phyloP scores from a whole-genome alignment of 257 asterid species.

The Phtheirospermum japonicum region DNA sequence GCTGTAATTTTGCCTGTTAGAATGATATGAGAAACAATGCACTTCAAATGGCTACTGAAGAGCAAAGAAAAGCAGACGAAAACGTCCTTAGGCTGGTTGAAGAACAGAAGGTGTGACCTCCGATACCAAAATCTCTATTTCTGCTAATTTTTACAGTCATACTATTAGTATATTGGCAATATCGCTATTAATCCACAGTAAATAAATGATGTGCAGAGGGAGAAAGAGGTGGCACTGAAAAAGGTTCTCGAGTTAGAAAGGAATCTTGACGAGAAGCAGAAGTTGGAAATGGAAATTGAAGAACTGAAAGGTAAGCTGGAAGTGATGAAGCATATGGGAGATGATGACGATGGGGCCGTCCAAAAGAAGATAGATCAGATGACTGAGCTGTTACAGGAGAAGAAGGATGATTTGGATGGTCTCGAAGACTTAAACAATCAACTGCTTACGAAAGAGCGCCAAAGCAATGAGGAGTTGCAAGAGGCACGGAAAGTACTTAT shows the following conservation, averaged over 20 bases:
- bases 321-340: slow-evolving; percentile 49
- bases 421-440: slow-evolving; percentile 29
- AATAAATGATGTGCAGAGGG: slow-evolving; percentile 44
- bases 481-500: slow-evolving; percentile 52
- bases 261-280: slow-evolving; percentile 43
- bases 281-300: slow-evolving; percentile 45
- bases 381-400: slow-evolving; percentile 36
- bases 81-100: slow-evolving; percentile 64
- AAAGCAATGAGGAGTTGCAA: slow-evolving; percentile 47
- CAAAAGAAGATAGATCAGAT: slow-evolving; percentile 37
- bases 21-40: slow-evolving; percentile 54
- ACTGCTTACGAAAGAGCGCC: slow-evolving; percentile 43
- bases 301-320: slow-evolving; percentile 46
- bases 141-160: background rate
- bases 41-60: slow-evolving; percentile 66
- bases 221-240: slow-evolving; percentile 54
- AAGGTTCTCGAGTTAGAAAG: slow-evolving; percentile 52
- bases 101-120: slow-evolving; percentile 60
- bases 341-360: slow-evolving; percentile 40
- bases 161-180: background rate
- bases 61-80: slow-evolving; percentile 63
- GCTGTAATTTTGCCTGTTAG: slow-evolving; percentile 34
- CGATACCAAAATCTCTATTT: background rate
- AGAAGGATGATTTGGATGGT: slow-evolving; percentile 35
- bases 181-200: background rate